These are phyloP conservation scores for Colletotrichum godetiae DNA, from an alignment of 2,329 filamentous ascomycete genomes.

Conservation along the genomic window DNA sequence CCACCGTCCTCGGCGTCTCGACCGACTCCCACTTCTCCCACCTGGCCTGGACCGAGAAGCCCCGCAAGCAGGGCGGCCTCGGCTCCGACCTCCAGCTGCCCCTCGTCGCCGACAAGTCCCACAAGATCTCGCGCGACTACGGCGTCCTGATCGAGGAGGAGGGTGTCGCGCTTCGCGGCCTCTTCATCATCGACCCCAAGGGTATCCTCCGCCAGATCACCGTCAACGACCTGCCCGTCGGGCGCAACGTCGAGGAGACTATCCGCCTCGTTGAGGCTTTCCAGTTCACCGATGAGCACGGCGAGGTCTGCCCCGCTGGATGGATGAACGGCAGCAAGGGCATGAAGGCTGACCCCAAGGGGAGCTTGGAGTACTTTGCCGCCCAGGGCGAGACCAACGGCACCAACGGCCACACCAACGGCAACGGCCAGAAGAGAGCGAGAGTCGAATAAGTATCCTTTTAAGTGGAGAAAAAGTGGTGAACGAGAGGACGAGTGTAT, in stretches of 20 bases:
- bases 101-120: constrained; percentile 71
- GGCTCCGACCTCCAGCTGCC: constrained; percentile 70
- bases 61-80: constrained; percentile 70
- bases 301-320: constrained; percentile 73
- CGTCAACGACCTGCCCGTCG: constrained; percentile 73
- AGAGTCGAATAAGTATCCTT: constrained; percentile 15
- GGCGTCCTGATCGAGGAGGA: constrained; percentile 73
- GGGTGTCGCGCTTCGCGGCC: constrained; percentile 70
- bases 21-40: constrained; percentile 70
- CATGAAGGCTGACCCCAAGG: constrained; percentile 64
- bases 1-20: constrained; percentile 68
- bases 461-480: too few relatives aligned
- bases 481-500: not conserved
- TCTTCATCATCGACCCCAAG: constrained; percentile 75
- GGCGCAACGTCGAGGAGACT: constrained; percentile 72
- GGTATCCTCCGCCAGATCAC: constrained; percentile 72
- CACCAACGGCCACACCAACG: constrained; percentile 36
- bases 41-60: constrained; percentile 68
- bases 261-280: constrained; percentile 77
- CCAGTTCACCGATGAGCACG: constrained; percentile 87
- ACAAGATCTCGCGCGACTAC: constrained; percentile 69
- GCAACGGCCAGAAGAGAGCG: constrained; percentile 24
- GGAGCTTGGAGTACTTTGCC: constrained; percentile 60
- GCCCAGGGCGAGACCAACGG: constrained; percentile 46
- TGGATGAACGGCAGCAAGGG: constrained; percentile 60